Evolutionary conservation across 2,329 filamentous ascomycete species (phyloP), one percentile per base, ranked within the genome.

Genomic region (Fusarium siculi): DNA sequence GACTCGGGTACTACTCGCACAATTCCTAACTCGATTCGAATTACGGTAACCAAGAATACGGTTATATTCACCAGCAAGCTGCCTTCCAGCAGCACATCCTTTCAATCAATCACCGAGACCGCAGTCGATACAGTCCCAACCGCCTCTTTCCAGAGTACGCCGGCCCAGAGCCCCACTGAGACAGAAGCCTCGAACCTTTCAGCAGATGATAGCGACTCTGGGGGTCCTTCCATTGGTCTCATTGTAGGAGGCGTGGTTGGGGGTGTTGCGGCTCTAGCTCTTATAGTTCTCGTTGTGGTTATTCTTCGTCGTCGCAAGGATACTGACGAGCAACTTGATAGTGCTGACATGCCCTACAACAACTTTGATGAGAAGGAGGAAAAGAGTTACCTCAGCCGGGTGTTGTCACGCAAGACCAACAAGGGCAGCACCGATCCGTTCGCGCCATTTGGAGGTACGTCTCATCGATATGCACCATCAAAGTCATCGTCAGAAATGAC

Each of bases 381-480:
- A 21, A 70, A 63, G 42, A 39, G 50, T 39, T 40, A 62, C n/a
- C 70, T 70, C 34, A 73, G 72, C n/a, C 65, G 70, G 30, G 68
- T 77, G 54, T 77, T 78, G 39, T 66, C 77, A 28, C 77, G 80
- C 39, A 78, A 77, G 15, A 77, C 76, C 12, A 78, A 66, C 21
- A 76, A 76, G 42, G 74, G 66, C 40, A 74, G 66, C 63, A 62
- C 68, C 47, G 83, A 85, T 57, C 80, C 84, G 5, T 85, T 86
- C 74, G 83, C 82, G 4, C 80, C 83, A 16, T 86, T 85, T 78
- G 84, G 84, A 80, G 85, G 85, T 86, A 75, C 76, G 79, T 68
- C 42, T 57, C 37, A 44, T 57, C 30, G 44, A 36, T 64, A 36
- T 43, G 59, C 52, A 28, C 37, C 42, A 54, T 50, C 54, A 39